Evolutionary conservation across 371 early-diverging fungal species (phyloP), one percentile per base, ranked within the genome.

Genomic region (Apophysomyces elegans): DNA sequence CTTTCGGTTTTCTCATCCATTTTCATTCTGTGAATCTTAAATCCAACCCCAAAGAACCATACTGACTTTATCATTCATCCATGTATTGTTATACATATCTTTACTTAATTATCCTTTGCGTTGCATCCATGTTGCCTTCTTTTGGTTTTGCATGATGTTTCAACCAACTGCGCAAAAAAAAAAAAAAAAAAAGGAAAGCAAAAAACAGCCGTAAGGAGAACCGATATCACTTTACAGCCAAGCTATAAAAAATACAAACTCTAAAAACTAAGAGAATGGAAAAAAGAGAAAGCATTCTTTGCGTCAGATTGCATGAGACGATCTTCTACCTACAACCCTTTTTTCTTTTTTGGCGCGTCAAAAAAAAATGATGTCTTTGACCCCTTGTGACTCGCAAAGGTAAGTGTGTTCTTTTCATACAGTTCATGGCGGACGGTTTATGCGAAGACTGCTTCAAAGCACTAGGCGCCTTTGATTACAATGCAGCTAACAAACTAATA

Each of bases 401-500:
- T 1, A 11, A 11, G 8, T 13, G 41, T 41, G 41, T 41, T 41
- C 41, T 41, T 18, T 64, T 16, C 13, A 16, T 47, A 35, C 26
- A 41, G 32, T 8, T 4, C 14, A 71, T 73, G 72, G 68, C 68
- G 35, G 50, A 35, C 37, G 74, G 72, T 39, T 56, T 74, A 54
- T 77, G 74, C 62, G 67, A 68, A 60, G 58, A 68, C 35, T 64
- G 62, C 37, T 58, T 84, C 62, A 82, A 81, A 61, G 87, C 87
- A 38, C 41, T 87, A 13, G 87, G 87, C 13, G 78, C 87, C 1
- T 87, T 87, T 72, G 87, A 87, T 66, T 87, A 84, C 75, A 72
- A 59, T 47, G 83, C 85, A 39, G 83, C 84, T 13, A 83, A 77
- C 57, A 87, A 79, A 64, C 71, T 82, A 14, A 65, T 74, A 13